Evolutionary conservation across 306 rosid genomes (phyloP), one percentile per base, ranked within the genome.

Genomic region (Lathyrus sativus): DNA sequence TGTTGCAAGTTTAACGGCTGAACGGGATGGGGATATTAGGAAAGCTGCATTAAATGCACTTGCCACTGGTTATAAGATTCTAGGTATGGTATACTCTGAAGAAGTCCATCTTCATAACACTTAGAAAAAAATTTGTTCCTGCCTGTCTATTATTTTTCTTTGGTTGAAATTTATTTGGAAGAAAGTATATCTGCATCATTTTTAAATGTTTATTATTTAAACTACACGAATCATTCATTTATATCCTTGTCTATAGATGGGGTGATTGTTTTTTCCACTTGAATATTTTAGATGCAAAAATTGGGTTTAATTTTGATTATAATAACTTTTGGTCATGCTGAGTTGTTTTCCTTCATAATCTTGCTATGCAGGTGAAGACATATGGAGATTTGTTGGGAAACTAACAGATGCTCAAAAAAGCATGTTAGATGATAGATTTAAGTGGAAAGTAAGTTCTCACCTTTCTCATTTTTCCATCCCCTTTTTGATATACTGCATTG

Each of bases 361-460:
- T 44, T 56, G 51, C 35, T 74, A 63, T 48, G 37, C 64, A 95
- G 99, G 99, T 39, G 97, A 95, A 79, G 99, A 95, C 83, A 91
- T 95, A 54, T 95, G 99, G 99, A 89, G 89, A 81, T 95, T 81
- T 75, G 89, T 95, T 11, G 97, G 99, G 68, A 95, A 91, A 80
- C 87, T 95, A 60, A 88, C 99, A 41, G 97, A 91, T 80, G 97
- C 99, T 74, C 99, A 95, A 77, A 91, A 75, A 78, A 91, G 99
- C 92, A 91, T 95, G 97, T 67, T 95, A 82, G 97, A 91, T 45
- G 99, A 95, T 68, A 86, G 90, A 75, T 91, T 95, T 80, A 95
- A 95, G 84, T 95, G 97, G 97, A 95, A 91, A 97, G 99, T 87
- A 31, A 13, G 82, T 76, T 24, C 54, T 70, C 62, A 22, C 28